Base-by-base conservation (phyloP, 108 stramenopile species). In the Chaetoceros tenuissimus region DNA sequence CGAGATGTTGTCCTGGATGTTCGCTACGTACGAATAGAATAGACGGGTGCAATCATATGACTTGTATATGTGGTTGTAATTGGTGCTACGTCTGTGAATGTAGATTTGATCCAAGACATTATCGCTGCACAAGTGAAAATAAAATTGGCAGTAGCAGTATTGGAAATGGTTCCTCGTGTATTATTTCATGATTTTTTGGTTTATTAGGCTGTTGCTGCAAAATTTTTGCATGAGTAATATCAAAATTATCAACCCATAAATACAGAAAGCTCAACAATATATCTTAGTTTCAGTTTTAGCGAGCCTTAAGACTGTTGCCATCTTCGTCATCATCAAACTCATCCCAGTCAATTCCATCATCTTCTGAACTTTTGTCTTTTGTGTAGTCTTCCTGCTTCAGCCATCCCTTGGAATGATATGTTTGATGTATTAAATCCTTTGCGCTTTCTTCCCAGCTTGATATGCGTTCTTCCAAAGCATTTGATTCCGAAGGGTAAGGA, bases 401-500 rank as follows among this genome's bases (percentile, higher is more conserved):
- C 58, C 74, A 16, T 74, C 75, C 29, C 63, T 24, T 24, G 45
- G 51, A 49, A 55, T 61, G 18, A 70, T 57, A 25, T 51, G 55
- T 27, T 44, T 48, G 25, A 57, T 78, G 55, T 23, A 71, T 3
- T 59, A 78, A 81, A 27, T 55, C 60, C 13, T 57, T 46, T 26
- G 81, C 64, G 53, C 69, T 57, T 8, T 55, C 46, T 68, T 79
- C 74, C 30, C 84, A 81, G 44, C 65, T 53, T 21, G 68, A 59
- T 7, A 79, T 49, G 63, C 85, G 78, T 26, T 73, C 61, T 10
- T 40, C 21, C n/a, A n/a, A n/a, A n/a, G n/a, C n/a, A 46, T 79
- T 72, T 22, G 65, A 54, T 10, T 53, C 24, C 51, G 28, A 22
- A 20, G 50, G 55, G 52, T 61, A 84, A 3, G 84, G 82, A 73